Evolutionary conservation across 805 yeast species (phyloP).

Genomic region (Kregervanrija pseudodelftensis): DNA sequence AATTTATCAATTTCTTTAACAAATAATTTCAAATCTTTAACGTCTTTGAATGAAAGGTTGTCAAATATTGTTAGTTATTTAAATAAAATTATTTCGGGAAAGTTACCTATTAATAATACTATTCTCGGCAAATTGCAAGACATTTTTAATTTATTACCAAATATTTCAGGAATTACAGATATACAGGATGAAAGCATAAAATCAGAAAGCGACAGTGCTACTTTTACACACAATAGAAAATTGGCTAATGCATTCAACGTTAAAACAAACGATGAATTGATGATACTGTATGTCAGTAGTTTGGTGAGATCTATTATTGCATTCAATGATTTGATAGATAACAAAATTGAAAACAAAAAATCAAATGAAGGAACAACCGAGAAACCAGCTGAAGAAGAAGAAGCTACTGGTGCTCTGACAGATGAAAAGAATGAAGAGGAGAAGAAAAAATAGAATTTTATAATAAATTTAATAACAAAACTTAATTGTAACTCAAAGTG

Average conservation of each 20-base stretch:
- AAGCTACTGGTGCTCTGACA: background rate
- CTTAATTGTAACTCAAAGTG: too few species aligned
- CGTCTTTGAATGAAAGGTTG: slow-evolving; percentile 76
- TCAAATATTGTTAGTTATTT: slow-evolving; percentile 72
- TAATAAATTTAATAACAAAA: too few species aligned
- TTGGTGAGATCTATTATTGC: slow-evolving; percentile 92
- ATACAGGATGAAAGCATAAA: background rate
- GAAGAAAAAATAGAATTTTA: background rate
- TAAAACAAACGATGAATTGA: slow-evolving; percentile 92
- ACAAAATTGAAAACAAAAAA: slow-evolving; percentile 74
- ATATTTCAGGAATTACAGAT: slow-evolving; percentile 37
- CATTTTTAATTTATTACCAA: slow-evolving; percentile 88
- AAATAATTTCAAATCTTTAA: slow-evolving; percentile 78
- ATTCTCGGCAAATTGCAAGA: slow-evolving; percentile 92
- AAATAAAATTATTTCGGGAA: slow-evolving; percentile 60
- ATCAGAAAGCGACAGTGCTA: slow-evolving; percentile 9
- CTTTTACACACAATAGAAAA: slow-evolving; percentile 14
- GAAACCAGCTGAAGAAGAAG: background rate
- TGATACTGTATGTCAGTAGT: slow-evolving; percentile 86
- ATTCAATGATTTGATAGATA: slow-evolving; percentile 93
- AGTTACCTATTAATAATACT: slow-evolving; percentile 81
- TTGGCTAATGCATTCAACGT: slow-evolving; percentile 76
- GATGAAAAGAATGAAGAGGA: slow-evolving; percentile 3
- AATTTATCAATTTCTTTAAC: slow-evolving; percentile 80
- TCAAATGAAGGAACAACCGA: slow-evolving; percentile 2